Conservation (phyloP, 306 rosid species). For the Vigna hirtella region DNA sequence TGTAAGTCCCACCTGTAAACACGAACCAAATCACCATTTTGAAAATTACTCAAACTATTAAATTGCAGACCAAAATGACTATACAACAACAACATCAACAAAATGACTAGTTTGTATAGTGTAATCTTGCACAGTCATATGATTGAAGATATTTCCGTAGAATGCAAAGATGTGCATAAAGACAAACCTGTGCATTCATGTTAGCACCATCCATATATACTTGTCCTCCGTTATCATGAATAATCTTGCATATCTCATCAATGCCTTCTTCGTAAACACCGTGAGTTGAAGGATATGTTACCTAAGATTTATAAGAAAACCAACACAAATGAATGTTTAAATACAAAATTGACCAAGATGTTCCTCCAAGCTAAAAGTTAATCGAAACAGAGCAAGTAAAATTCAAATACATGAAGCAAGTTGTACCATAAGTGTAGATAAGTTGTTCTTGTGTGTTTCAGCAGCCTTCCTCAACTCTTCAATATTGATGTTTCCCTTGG, state of each 20-base stretch:
- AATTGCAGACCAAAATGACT: slow-evolving; percentile 4
- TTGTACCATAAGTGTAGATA: slow-evolving; percentile 88
- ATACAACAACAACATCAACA: neutral
- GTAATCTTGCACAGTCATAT: neutral
- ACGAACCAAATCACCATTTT: slow-evolving; percentile 3
- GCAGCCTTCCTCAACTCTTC: slow-evolving; percentile 94
- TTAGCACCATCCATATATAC: slow-evolving; percentile 99
- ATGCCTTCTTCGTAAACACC: slow-evolving; percentile 99
- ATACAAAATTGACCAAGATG: slow-evolving; percentile 2
- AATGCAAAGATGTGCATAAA: slow-evolving; percentile 24
- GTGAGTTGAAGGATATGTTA: slow-evolving; percentile 97
- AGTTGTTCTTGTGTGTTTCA: slow-evolving; percentile 75
- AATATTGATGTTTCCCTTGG: slow-evolving; percentile 96
- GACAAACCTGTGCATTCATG: slow-evolving; percentile 94
- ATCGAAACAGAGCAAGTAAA: neutral
- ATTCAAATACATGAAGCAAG: slow-evolving; percentile 38
- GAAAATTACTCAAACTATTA: slow-evolving; percentile 11
- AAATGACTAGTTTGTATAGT: slow-evolving; percentile 1
- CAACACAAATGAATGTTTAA: slow-evolving; percentile 22
- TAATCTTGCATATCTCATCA: slow-evolving; percentile 94
- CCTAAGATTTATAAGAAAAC: slow-evolving; percentile 64
- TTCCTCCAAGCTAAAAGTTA: neutral
- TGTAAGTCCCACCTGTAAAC: slow-evolving; percentile 87
- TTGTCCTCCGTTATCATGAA: slow-evolving; percentile 99
- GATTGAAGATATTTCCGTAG: slow-evolving; percentile 11